phyloP scores from a whole-genome alignment of 225 moss, liverwort and hornwort genomes.

The Bryum argenteum region DNA sequence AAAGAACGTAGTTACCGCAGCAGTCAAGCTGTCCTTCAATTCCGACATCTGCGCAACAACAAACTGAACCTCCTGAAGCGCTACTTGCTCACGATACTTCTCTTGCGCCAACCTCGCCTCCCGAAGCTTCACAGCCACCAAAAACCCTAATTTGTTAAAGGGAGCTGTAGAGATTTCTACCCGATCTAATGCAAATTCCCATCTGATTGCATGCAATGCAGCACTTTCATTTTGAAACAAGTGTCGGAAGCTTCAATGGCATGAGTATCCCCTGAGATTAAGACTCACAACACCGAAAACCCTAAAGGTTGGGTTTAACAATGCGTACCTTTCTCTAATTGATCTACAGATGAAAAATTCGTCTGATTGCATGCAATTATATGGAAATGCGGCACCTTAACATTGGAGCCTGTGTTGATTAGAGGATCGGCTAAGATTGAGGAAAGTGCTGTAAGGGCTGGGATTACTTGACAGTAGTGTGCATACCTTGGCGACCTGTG shows the following conservation, averaged over 20 bases:
- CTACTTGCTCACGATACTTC: constrained; percentile 48
- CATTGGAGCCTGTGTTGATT: neutral
- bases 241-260: neutral
- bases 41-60: constrained; percentile 53
- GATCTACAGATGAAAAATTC: neutral
- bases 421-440: neutral
- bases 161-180: neutral
- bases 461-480: too few relatives aligned
- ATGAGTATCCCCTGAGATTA: too few relatives aligned
- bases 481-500: constrained; percentile 47
- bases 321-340: neutral
- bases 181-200: neutral
- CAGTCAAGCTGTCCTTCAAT: constrained; percentile 55
- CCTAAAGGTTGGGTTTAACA: neutral
- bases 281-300: constrained; percentile 2
- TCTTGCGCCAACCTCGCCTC: constrained; percentile 53
- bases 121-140: constrained; percentile 41
- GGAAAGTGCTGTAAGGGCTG: neutral
- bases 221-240: neutral
- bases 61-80: constrained; percentile 51
- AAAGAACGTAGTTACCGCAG: constrained; percentile 40
- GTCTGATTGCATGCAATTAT: neutral
- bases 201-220: neutral
- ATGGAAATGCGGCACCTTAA: neutral
- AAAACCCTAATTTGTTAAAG: constrained; percentile 7